These are phyloP conservation scores for Tranzscheliella williamsii DNA, from an alignment of 1,284 basidiomycete species.

Conservation along the genomic window DNA sequence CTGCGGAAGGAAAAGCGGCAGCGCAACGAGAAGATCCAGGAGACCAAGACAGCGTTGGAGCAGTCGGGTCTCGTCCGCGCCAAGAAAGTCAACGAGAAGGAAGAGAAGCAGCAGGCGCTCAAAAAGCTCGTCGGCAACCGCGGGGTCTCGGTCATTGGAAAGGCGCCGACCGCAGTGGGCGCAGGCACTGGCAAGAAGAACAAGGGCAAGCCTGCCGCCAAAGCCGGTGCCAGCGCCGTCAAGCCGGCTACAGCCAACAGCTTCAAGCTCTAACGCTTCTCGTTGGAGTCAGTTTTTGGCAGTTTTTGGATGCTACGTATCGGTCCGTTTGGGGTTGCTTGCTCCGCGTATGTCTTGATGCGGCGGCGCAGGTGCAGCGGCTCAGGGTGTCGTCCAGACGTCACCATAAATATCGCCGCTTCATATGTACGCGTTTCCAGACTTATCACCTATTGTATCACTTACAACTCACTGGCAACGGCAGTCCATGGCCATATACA, in stretches of 20 bases:
- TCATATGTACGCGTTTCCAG: no score
- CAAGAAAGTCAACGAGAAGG: slow-evolving; percentile 29
- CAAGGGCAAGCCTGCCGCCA: slow-evolving; percentile 22
- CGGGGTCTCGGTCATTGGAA: slow-evolving; percentile 46
- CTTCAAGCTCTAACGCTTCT: slow-evolving; percentile 37
- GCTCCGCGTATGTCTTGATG: no score
- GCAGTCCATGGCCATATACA: no score
- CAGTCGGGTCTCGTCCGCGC: slow-evolving; percentile 65
- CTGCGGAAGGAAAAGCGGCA: slow-evolving; percentile 70
- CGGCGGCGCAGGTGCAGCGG: no score
- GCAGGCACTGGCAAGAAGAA: slow-evolving; percentile 19
- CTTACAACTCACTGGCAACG: background rate
- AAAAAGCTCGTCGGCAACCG: slow-evolving; percentile 56
- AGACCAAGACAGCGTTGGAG: slow-evolving; percentile 71
- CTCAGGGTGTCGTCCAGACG: no score
- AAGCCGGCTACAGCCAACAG: slow-evolving; percentile 12
- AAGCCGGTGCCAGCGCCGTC: background rate
- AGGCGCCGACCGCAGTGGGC: slow-evolving; percentile 14
- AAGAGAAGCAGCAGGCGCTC: slow-evolving; percentile 58
- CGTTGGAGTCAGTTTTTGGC: background rate
- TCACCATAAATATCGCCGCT: no score
- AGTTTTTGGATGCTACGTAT: background rate
- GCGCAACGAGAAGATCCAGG: slow-evolving; percentile 69
- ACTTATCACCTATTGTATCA: slow-evolving; percentile 1
- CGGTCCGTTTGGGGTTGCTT: background rate